phyloP scores from a whole-genome alignment of 192 early-diverging fungal species.

The Umbelopsis sp. region DNA sequence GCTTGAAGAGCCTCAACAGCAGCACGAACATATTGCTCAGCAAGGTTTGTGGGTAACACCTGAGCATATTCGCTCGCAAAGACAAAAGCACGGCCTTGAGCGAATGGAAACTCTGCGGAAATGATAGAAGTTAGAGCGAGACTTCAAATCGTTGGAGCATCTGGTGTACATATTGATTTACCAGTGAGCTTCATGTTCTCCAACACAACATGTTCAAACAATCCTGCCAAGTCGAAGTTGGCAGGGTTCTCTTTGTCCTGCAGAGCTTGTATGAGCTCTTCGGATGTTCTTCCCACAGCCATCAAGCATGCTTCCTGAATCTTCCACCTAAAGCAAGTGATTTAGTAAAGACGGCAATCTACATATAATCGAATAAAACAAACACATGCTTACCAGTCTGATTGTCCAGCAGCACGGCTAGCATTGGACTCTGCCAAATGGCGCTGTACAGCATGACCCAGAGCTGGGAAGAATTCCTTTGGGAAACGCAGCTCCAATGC shows the following conservation, averaged over 20 bases:
- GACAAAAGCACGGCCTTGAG: slow-evolving; percentile 89
- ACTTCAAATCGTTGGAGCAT: too few species aligned
- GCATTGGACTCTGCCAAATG: slow-evolving; percentile 56
- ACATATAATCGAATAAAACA: neutral
- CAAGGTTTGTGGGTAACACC: slow-evolving; percentile 66
- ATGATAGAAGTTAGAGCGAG: neutral
- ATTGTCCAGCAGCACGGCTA: slow-evolving; percentile 50
- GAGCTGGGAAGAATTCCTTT: slow-evolving; percentile 52
- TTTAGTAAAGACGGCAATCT: too few species aligned
- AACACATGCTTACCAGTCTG: slow-evolving; percentile 51
- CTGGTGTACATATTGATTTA: slow-evolving; percentile 24
- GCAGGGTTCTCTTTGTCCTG: slow-evolving; percentile 43
- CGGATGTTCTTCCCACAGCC: slow-evolving; percentile 68
- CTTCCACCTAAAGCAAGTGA: slow-evolving; percentile 67
- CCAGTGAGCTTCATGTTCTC: slow-evolving; percentile 63
- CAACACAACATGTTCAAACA: slow-evolving; percentile 85
- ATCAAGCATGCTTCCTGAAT: slow-evolving; percentile 83
- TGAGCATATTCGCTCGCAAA: slow-evolving; percentile 83
- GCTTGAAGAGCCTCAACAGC: slow-evolving; percentile 70
- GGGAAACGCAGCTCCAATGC: slow-evolving; percentile 60
- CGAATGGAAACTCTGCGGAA: slow-evolving; percentile 69
- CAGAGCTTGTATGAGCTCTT: slow-evolving; percentile 59
- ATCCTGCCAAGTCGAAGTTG: slow-evolving; percentile 70
- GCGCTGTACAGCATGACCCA: slow-evolving; percentile 53
- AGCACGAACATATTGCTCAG: slow-evolving; percentile 75